Base-by-base conservation (phyloP, 306 rosid genomes). In the Comarum palustre region DNA sequence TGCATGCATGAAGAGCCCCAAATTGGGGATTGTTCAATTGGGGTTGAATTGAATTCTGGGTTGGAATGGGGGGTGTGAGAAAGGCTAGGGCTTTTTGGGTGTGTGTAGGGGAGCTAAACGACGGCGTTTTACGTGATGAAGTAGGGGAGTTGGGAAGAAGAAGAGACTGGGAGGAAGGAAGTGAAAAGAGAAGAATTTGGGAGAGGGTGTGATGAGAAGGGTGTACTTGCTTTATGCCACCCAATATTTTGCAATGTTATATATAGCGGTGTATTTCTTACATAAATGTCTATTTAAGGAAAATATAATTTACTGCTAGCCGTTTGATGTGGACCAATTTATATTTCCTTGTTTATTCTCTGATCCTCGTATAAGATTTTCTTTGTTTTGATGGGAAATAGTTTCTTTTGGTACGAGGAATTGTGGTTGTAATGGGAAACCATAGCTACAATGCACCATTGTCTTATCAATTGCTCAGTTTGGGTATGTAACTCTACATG, bases 221-320 rank as follows among this genome's bases (percentile, higher is more conserved):
- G 36, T 11, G 36, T 12, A 71, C 66, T 55, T 25, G 54, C 42
- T 71, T 41, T 71, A 55, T 55, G 66, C 66, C 73, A 4, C 20
- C 25, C 58, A 51, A 58, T 20, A 1, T 39, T 39, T 38, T 3
- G 6, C 9, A 11, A 11, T 34, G 8, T 34, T 34, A 64, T 38
- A 8, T 47, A 48, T 5, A 17, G 22, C 6, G 22, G 54, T 48
- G 54, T 51, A 3, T 51, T 48, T 17, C 54, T n/a, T 51, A 2
- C 25, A 51, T 52, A n/a, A 16, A 46, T 46, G 7, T 20, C 4
- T 7, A 20, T 52, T 52, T 8, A n/a, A 2, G 29, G 25, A 19
- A 19, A 19, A 45, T 12, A 12, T 12, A 46, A 52, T n/a, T 52
- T n/a, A 52, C 27, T 20, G 27, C 29, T 20, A 2, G 7, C 57